Percentiles rank a stretch among this genome's conserved stretches.
Conservation (phyloP, 2,329 filamentous ascomycete species). For the Talaromyces atroroseus region DNA sequence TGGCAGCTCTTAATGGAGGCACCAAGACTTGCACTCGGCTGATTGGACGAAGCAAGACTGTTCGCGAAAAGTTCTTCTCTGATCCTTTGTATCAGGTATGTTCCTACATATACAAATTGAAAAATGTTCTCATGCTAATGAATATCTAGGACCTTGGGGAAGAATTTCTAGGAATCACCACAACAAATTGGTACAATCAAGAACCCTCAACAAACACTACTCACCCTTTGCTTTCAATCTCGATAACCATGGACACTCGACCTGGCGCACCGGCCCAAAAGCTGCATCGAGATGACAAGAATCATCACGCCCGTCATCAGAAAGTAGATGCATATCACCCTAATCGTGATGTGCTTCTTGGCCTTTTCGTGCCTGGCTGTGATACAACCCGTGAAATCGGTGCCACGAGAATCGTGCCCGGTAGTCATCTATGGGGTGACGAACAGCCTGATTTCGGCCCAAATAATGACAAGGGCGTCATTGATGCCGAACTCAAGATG, state of each 20-base stretch:
- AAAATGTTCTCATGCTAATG: neutral
- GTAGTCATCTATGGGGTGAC: constrained; percentile 37
- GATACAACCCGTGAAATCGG: constrained; percentile 33
- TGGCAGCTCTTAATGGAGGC: constrained; percentile 26
- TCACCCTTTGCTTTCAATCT: constrained; percentile 33
- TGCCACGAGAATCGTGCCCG: constrained; percentile 33
- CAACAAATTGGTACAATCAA: constrained; percentile 29
- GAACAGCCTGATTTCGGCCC: constrained; percentile 32
- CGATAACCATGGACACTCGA: constrained; percentile 34
- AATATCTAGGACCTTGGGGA: constrained; percentile 22
- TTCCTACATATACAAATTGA: neutral
- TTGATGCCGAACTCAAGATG: constrained; percentile 29
- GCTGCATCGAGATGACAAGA: constrained; percentile 38
- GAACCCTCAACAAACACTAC: constrained; percentile 27
- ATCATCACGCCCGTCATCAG: constrained; percentile 32
- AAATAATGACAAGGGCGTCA: constrained; percentile 21
- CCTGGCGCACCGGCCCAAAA: constrained; percentile 28
- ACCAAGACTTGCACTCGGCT: constrained; percentile 33
- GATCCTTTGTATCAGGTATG: constrained; percentile 26
- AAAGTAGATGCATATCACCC: constrained; percentile 20
- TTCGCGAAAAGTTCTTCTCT: constrained; percentile 33
- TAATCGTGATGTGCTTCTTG: constrained; percentile 32
- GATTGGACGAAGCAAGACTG: constrained; percentile 30
- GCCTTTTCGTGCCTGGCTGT: constrained; percentile 34
- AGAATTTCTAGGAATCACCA: constrained; percentile 33